These are phyloP conservation scores for Crithidia acanthocephali DNA, from an alignment of 208 protist genomes.

Conservation along the genomic window DNA sequence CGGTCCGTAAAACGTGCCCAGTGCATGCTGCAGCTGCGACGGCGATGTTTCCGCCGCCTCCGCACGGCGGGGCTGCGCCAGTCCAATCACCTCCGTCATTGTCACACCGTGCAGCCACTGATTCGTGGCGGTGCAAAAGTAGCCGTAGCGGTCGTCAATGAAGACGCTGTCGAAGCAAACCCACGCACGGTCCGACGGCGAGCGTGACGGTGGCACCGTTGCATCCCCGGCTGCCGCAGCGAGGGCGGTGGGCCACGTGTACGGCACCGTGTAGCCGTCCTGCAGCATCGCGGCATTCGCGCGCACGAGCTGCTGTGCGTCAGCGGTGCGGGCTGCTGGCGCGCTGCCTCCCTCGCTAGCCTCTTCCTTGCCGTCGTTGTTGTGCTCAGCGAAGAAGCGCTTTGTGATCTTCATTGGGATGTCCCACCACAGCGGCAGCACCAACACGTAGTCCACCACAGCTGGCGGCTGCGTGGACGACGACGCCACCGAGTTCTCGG, in stretches of 20 bases:
- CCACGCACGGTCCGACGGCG: constrained; percentile 31
- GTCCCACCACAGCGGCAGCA: constrained; percentile 88
- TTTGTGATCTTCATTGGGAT: constrained; percentile 73
- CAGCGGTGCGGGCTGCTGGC: constrained; percentile 1
- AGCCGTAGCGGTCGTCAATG: constrained; percentile 70
- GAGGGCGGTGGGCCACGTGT: constrained; percentile 66
- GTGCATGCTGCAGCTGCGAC: constrained; percentile 31
- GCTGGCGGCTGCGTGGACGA: neutral
- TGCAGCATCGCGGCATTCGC: constrained; percentile 56
- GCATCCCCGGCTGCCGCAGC: constrained; percentile 47
- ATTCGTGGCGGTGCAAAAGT: constrained; percentile 88
- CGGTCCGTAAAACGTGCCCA: constrained; percentile 52
- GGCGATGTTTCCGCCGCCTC: neutral
- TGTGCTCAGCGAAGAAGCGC: too few species aligned
- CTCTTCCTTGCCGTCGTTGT: too few species aligned
- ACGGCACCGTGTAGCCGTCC: constrained; percentile 60
- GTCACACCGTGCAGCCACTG: constrained; percentile 78
- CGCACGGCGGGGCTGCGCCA: constrained; percentile 49
- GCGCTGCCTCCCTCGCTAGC: constrained; percentile 1
- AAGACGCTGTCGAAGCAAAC: constrained; percentile 86
- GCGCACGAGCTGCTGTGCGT: constrained; percentile 37
- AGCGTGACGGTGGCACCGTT: constrained; percentile 11
- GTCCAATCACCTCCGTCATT: constrained; percentile 84
- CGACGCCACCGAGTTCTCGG: neutral
- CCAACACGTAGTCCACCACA: constrained; percentile 79